Conservation (phyloP, 345 rosid genomes). For the Diplotaxis tenuifolia region DNA sequence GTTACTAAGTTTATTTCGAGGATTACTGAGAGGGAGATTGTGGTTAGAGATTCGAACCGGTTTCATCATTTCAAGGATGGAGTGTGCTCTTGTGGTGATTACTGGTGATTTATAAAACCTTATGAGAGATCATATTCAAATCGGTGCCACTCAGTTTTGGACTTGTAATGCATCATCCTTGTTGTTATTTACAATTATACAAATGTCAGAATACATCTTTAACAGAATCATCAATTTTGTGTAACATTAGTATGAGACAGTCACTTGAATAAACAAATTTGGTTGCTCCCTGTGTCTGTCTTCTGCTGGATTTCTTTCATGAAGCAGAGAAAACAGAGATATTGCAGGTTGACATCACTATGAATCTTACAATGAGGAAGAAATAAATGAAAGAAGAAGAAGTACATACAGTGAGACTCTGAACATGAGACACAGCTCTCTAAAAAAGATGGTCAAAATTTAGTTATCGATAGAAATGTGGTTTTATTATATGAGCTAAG, state of each 20-base stretch:
- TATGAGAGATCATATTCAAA: not conserved
- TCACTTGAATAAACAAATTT: not conserved
- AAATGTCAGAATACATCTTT: not conserved
- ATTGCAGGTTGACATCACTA: no score
- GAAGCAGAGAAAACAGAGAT: no score
- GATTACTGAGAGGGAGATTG: slow-evolving; percentile 30
- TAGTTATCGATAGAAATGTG: not conserved
- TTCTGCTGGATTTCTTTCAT: no score
- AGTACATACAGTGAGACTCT: no score
- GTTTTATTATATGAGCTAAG: not conserved
- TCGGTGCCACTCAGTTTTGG: not conserved
- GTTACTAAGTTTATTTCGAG: slow-evolving; percentile 28
- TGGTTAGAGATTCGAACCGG: slow-evolving; percentile 33
- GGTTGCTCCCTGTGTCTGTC: no score
- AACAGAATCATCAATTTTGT: not conserved
- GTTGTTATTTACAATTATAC: not conserved
- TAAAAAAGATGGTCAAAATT: no score
- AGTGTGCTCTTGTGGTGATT: slow-evolving; percentile 55
- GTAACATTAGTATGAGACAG: not conserved
- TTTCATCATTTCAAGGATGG: slow-evolving; percentile 59
- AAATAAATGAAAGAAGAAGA: no score
- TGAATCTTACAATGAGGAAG: no score
- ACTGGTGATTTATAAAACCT: slow-evolving; percentile 42
- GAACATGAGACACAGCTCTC: no score
- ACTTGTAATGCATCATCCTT: not conserved